phyloP scores from a whole-genome alignment of 1,284 basidiomycete species.

The Rugosomyces carneus region DNA sequence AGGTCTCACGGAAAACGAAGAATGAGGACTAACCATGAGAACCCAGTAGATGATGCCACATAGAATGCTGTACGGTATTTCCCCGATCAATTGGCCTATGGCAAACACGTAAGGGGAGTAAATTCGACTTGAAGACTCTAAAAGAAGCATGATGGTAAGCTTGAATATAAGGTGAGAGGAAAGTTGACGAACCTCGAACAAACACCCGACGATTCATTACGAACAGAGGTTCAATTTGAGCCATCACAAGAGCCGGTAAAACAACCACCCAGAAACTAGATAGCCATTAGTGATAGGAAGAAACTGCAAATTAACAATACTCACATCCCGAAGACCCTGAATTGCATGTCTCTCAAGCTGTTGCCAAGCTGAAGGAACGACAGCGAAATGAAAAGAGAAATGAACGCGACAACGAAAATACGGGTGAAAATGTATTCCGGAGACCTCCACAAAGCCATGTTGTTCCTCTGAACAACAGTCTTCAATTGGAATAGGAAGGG shows the following conservation, averaged over 20 bases:
- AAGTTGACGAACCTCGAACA: conserved; percentile 45
- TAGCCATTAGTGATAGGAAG: conserved; percentile 10
- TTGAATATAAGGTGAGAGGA: not conserved
- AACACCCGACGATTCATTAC: conserved; percentile 72
- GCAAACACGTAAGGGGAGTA: conserved; percentile 82
- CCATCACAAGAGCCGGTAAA: conserved; percentile 72
- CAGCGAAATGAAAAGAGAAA: conserved; percentile 77
- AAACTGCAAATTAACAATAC: conserved; percentile 18
- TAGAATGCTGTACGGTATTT: conserved; percentile 73
- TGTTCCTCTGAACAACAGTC: conserved; percentile 70
- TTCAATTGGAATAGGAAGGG: conserved; percentile 76
- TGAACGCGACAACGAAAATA: conserved; percentile 71
- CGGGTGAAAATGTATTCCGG: conserved; percentile 82
- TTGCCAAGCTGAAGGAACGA: conserved; percentile 74
- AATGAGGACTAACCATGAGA: conserved; percentile 45
- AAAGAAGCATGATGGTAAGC: not conserved
- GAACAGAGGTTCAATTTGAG: conserved; percentile 83
- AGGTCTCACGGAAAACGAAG: not conserved
- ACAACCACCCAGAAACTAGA: conserved; percentile 63
- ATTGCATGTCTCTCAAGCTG: conserved; percentile 72
- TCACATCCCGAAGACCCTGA: conserved; percentile 76
- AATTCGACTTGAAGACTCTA: conserved; percentile 68
- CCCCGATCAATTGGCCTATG: conserved; percentile 75
- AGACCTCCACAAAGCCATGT: conserved; percentile 75
- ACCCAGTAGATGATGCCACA: conserved; percentile 77